Base-by-base conservation (phyloP, 176 grass and related monocot species). In the Pontederia crassipes region DNA sequence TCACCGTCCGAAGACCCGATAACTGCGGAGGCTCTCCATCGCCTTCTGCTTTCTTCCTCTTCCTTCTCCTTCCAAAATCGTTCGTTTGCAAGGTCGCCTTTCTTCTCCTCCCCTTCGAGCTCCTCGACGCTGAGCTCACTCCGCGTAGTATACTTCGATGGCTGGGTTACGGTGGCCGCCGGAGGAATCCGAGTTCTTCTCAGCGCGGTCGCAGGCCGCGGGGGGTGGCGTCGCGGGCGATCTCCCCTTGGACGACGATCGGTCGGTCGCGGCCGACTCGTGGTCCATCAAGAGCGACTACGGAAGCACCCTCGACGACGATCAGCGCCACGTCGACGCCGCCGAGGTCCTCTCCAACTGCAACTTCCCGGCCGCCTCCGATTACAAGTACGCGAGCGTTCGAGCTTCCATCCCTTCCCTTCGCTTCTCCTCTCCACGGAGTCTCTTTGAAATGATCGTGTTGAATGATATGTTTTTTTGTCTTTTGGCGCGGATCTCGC, bases 211-310 rank as follows among this genome's bases (percentile, higher is more conserved):
- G 70, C 32, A 75, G 0, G 48, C 71, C 4, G 50, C 58, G 3
- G 76, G 61, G 1, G 80, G 59, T 0, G 64, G 83, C 60, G 57
- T 32, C 35, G 27, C 53, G 0, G 28, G 32, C 12, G 61, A 81
- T 71, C 68, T 82, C 78, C 74, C 75, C 10, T 97, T 87, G 24
- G 92, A 97, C 69, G 87, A 97, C 78, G 87, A 91, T 62, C 91
- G 91, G 4, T 96, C 91, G 2, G 83, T 96, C 54, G 80, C 91
- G n/a, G 86, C 91, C 61, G 91, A 96, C 74, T 96, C 91, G 17
- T 96, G 91, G 91, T 96, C 91, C 52, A 86, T 96, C 72, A 96
- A 85, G 86, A 96, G 91, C 73, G 91, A 96, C 66, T 96, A 96
- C 73, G 86, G 91, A 0, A 74, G 79, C 47, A 96, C 85, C 74